A percentile compares a stretch with the other conserved stretches of the same genome.
These are phyloP conservation scores for Noccaea caerulescens DNA, from an alignment of 345 rosid species.

Conservation along the genomic window DNA sequence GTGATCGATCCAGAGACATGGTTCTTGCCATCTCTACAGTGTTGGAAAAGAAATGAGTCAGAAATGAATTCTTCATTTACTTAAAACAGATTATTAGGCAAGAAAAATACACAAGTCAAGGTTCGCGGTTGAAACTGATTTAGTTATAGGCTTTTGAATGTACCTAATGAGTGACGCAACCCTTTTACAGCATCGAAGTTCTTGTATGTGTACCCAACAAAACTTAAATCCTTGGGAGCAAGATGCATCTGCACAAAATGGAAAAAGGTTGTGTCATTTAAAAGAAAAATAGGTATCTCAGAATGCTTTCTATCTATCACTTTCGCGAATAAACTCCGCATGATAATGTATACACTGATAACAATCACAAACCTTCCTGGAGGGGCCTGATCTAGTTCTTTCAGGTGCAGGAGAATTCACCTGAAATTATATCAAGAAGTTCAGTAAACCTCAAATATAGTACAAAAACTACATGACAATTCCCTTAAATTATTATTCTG, in stretches of 20 bases:
- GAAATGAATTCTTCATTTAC: conserved; percentile 15
- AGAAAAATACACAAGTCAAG: neutral
- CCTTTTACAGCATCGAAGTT: conserved; percentile 96
- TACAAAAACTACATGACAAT: neutral
- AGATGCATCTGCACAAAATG: conserved; percentile 54
- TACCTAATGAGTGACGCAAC: conserved; percentile 65
- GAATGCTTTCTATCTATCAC: conserved; percentile 24
- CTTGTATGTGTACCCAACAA: conserved; percentile 97
- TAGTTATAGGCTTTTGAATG: conserved; percentile 26
- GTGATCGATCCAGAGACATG: conserved; percentile 47
- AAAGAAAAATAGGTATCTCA: conserved; percentile 5
- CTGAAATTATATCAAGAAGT: conserved; percentile 48
- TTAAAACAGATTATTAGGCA: neutral
- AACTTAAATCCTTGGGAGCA: conserved; percentile 89
- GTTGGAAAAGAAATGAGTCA: conserved; percentile 32
- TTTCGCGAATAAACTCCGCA: conserved; percentile 12
- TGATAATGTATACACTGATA: conserved; percentile 16
- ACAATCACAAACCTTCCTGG: conserved; percentile 73
- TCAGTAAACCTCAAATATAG: conserved; percentile 18
- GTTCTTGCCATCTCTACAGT: conserved; percentile 47
- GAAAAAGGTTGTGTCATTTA: conserved; percentile 22
- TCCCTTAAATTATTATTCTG: neutral
- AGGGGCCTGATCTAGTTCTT: conserved; percentile 74
- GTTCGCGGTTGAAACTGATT: conserved; percentile 22
- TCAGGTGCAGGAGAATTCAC: conserved; percentile 72